Conservation (phyloP, 2,329 filamentous ascomycete species). For the Cladosporium sphaerospermum region DNA sequence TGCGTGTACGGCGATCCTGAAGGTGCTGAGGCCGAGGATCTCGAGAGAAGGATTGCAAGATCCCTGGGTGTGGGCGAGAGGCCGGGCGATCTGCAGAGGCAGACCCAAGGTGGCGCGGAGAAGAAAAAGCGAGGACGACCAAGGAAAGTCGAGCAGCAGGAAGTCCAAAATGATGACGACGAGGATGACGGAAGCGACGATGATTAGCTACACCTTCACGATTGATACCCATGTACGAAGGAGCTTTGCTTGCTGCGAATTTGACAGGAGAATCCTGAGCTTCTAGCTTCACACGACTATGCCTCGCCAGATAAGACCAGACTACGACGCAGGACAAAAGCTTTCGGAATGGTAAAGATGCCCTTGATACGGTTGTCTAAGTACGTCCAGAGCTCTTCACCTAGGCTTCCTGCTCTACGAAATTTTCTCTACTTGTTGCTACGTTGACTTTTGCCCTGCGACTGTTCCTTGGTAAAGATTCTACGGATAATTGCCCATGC, state of each 20-base stretch:
- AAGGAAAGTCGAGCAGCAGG: conserved; percentile 12
- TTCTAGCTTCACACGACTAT: too few relatives aligned
- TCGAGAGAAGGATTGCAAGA: conserved; percentile 29
- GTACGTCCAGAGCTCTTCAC: too few relatives aligned
- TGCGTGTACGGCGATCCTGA: conserved; percentile 44
- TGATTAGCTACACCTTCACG: conserved; percentile 2
- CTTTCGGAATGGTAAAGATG: too few relatives aligned
- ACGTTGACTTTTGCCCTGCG: too few relatives aligned
- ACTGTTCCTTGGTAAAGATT: too few relatives aligned
- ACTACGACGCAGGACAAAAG: too few relatives aligned
- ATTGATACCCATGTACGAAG: conserved; percentile 5
- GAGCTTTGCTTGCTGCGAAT: too few relatives aligned
- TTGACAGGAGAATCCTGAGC: background rate
- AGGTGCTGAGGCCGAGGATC: conserved; percentile 21
- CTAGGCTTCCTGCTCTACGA: too few relatives aligned
- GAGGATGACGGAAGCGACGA: conserved; percentile 15
- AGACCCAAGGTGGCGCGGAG: conserved; percentile 1
- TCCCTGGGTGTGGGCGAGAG: conserved; percentile 27
- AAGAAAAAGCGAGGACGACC: conserved; percentile 16
- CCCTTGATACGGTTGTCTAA: too few relatives aligned
- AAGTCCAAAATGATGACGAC: conserved; percentile 14
- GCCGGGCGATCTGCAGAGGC: background rate
- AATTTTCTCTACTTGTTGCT: too few relatives aligned
- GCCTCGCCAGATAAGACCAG: too few relatives aligned
- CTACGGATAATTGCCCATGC: too few relatives aligned